These are phyloP conservation scores for Luffa aegyptiaca DNA, from an alignment of 306 rosid genomes.

Conservation along the genomic window DNA sequence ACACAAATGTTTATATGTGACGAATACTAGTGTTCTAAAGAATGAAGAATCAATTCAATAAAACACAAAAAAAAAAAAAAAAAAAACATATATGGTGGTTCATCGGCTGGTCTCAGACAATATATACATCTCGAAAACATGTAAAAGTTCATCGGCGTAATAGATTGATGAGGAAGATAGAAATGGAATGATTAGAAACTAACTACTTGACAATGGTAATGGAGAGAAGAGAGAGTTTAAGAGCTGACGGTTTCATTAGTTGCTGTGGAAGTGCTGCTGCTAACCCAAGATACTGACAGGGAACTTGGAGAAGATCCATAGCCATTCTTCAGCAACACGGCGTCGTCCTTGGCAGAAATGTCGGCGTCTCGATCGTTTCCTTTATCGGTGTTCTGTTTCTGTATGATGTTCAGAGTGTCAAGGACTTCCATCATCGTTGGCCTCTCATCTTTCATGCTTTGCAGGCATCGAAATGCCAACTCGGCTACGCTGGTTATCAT, in stretches of 20 bases:
- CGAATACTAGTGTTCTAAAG: not conserved
- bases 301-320: conserved; percentile 46
- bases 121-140: not conserved
- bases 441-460: conserved; percentile 47
- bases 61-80: not conserved
- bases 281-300: not conserved
- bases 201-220: not conserved
- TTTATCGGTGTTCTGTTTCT: conserved; percentile 22
- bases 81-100: not conserved
- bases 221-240: not conserved
- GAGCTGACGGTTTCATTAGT: not conserved
- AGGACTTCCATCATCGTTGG: conserved; percentile 58
- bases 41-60: conserved; percentile 4
- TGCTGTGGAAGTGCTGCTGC: conserved; percentile 2
- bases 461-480: conserved; percentile 73
- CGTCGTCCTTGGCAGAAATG: conserved; percentile 31
- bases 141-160: not conserved
- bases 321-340: conserved; percentile 26
- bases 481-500: conserved; percentile 66
- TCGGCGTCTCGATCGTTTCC: conserved; percentile 37
- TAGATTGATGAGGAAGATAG: not conserved
- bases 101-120: not conserved
- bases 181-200: not conserved
- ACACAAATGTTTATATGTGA: not conserved
- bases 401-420: conserved; percentile 37